Percentiles rank a stretch among this genome's conserved stretches.
phyloP scores from a whole-genome alignment of 176 grass and related monocot genomes.

The Eleusine indica region DNA sequence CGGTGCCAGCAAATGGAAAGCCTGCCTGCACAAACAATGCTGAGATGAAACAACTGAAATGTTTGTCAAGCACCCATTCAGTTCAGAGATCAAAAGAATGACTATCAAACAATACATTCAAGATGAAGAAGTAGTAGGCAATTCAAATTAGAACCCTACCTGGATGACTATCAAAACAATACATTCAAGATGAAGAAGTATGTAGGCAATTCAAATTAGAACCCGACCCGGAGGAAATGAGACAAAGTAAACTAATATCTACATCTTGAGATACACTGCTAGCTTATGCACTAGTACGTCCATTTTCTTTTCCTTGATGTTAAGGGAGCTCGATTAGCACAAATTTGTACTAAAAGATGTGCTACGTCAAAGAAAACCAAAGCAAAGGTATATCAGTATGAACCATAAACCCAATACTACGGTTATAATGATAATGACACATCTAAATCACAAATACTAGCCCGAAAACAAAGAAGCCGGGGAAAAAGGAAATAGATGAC shows the following conservation, averaged over 20 bases:
- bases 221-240: not conserved
- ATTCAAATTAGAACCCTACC: not conserved
- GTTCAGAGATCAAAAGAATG: not conserved
- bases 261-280: not conserved
- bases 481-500: not conserved
- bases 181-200: not conserved
- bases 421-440: not conserved
- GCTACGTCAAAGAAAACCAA: not conserved
- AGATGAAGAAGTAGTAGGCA: not conserved
- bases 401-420: not conserved
- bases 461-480: not conserved
- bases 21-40: not conserved
- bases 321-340: not conserved
- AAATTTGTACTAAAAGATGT: not conserved
- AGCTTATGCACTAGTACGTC: not conserved
- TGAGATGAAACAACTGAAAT: not conserved
- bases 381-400: not conserved
- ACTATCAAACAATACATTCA: not conserved
- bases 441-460: not conserved
- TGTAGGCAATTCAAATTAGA: not conserved
- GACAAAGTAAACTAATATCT: constrained; percentile 7
- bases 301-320: not conserved
- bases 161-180: not conserved
- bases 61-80: not conserved
- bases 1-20: constrained; percentile 3